These are phyloP conservation scores for Ganoderma lucidum DNA, from an alignment of 1,284 basidiomycete genomes.

Conservation along the genomic window DNA sequence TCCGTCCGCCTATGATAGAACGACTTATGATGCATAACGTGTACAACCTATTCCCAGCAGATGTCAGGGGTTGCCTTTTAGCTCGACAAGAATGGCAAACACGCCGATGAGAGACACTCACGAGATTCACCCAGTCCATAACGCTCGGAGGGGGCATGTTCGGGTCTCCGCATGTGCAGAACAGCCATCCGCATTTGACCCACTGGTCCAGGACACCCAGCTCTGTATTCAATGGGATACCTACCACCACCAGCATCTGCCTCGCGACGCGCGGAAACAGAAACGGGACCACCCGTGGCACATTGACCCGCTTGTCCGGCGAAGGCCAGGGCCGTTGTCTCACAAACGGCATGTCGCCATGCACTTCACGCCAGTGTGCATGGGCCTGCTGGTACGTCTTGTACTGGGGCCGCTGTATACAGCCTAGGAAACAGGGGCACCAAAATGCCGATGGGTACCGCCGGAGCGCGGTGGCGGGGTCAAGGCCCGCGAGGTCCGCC, in stretches of 20 bases:
- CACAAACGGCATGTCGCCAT: background rate
- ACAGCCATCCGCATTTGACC: no score
- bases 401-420: background rate
- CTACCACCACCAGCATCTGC: no score
- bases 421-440: no score
- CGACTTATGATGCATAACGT: background rate
- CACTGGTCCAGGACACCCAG: no score
- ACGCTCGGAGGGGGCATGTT: slow-evolving; percentile 4
- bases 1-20: background rate
- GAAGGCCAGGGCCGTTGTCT: no score
- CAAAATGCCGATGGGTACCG: no score
- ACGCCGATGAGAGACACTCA: background rate
- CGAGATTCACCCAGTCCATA: slow-evolving; percentile 10
- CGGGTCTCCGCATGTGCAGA: background rate
- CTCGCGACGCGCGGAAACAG: no score
- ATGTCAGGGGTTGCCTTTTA: no score
- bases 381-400: background rate
- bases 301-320: no score
- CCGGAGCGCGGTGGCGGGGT: no score
- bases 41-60: background rate
- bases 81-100: background rate
- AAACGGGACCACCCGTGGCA: background rate
- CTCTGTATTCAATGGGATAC: no score
- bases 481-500: no score
- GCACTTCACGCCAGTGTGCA: slow-evolving; percentile 2